A percentile compares a stretch with the other conserved stretches of the same genome.
Evolutionary conservation across 768 basidiomycete genomes (phyloP).

Genomic region (Russula dissimulans): DNA sequence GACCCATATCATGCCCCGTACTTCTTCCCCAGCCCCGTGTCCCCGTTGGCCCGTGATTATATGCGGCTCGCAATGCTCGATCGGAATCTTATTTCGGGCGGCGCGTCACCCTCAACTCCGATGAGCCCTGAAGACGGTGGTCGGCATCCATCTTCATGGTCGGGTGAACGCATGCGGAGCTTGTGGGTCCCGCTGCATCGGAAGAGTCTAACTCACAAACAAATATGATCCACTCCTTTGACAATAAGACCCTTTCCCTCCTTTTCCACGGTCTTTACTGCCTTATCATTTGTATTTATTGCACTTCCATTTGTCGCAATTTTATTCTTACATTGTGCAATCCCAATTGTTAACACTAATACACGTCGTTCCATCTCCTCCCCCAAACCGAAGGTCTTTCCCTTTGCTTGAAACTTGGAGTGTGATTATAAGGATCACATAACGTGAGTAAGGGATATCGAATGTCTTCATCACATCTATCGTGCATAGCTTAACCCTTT

Average conservation of each 20-base stretch:
- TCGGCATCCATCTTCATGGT: not conserved
- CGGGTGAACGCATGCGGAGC: not conserved
- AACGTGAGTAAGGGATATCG: too few species aligned
- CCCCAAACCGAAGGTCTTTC: too few species aligned
- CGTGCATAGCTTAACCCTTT: too few species aligned
- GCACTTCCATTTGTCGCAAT: not conserved
- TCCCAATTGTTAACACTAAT: too few species aligned
- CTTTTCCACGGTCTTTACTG: too few species aligned
- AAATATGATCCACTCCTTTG: too few species aligned
- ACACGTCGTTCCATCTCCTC: too few species aligned
- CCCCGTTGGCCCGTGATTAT: slow-evolving; percentile 30
- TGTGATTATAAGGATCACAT: too few species aligned
- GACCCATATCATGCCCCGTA: slow-evolving; percentile 58
- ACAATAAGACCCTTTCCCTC: too few species aligned
- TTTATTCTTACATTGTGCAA: too few species aligned
- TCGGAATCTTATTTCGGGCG: not conserved
- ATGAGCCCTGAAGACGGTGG: not conserved
- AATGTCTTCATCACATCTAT: too few species aligned
- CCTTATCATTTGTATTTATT: not conserved
- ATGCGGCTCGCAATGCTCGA: slow-evolving; percentile 13
- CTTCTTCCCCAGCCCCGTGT: slow-evolving; percentile 44
- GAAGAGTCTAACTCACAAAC: not conserved
- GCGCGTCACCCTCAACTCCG: not conserved
- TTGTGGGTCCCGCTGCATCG: not conserved
- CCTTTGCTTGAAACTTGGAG: too few species aligned